Evolutionary conservation across 108 stramenopile genomes (phyloP).

Genomic region (Cyclostephanos tholiformis): DNA sequence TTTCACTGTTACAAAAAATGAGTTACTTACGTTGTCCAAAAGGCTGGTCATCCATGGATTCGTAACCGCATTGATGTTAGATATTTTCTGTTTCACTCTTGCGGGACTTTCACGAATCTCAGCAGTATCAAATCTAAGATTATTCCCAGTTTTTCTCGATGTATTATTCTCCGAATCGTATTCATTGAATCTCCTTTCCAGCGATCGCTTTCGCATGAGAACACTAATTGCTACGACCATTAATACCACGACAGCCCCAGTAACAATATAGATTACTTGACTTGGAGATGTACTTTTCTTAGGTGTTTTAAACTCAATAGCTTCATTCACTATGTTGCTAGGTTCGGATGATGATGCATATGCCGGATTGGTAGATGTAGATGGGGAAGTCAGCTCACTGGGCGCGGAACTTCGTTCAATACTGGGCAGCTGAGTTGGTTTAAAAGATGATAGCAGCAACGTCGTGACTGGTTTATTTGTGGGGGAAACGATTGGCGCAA

Average conservation of each 20-base stretch:
- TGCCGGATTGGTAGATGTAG: too few relatives aligned
- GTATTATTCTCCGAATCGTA: slow-evolving; percentile 2
- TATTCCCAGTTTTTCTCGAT: too few relatives aligned
- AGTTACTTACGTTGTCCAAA: slow-evolving; percentile 2
- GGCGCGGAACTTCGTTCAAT: neutral
- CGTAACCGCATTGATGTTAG: neutral
- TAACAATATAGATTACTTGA: neutral
- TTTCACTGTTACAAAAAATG: neutral
- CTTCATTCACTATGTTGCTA: too few relatives aligned
- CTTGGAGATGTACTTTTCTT: neutral
- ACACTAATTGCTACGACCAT: neutral
- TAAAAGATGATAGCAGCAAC: neutral
- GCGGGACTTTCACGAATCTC: neutral
- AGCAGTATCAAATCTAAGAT: neutral
- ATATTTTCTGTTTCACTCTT: neutral
- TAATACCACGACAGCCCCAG: slow-evolving; percentile 2
- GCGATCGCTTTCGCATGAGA: neutral
- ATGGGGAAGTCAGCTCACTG: too few relatives aligned
- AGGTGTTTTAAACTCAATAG: neutral
- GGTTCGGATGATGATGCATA: too few relatives aligned
- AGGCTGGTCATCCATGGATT: slow-evolving; percentile 11
- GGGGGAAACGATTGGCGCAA: too few relatives aligned
- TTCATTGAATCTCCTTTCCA: neutral
- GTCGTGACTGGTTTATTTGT: neutral
- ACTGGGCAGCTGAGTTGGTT: neutral